A percentile compares a stretch with the other conserved stretches of the same genome.
Evolutionary conservation across 2,329 filamentous ascomycete genomes (phyloP).

Genomic region (Raffaelea ambrosiae): DNA sequence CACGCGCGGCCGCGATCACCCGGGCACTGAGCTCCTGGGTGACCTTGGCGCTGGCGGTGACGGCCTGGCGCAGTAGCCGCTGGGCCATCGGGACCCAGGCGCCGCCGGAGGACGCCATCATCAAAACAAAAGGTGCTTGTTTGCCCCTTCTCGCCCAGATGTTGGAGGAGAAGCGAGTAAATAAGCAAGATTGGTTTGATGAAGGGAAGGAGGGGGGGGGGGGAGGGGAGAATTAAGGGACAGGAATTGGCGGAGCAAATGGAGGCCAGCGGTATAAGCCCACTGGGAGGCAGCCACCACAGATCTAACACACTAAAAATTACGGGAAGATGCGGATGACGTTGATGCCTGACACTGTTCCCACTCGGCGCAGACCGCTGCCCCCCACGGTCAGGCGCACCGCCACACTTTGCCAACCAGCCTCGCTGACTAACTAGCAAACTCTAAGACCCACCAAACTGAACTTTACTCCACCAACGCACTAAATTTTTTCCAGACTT

Average conservation of each 20-base stretch:
- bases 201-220: too few species aligned
- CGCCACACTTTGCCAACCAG: too few species aligned
- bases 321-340: background rate
- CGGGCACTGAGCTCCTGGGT: slow-evolving; percentile 43
- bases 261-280: background rate
- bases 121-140: slow-evolving; percentile 13
- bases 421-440: too few species aligned
- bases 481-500: slow-evolving; percentile 7
- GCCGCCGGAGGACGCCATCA: slow-evolving; percentile 50
- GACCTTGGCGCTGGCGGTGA: slow-evolving; percentile 32
- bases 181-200: too few species aligned
- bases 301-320: too few species aligned
- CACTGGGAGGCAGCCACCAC: background rate
- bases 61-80: slow-evolving; percentile 44
- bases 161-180: background rate
- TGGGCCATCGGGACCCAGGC: slow-evolving; percentile 49
- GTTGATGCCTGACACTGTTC: background rate
- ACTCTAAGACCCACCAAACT: too few species aligned
- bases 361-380: too few species aligned
- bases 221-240: too few species aligned
- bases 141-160: slow-evolving; percentile 13
- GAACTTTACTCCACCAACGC: slow-evolving; percentile 5
- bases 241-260: background rate
- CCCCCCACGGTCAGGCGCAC: background rate
- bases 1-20: slow-evolving; percentile 31